Evolutionary conservation across 352 stramenopile species (phyloP), one percentile per base, ranked within the genome.

Genomic region (Elongisporangium anandrum): DNA sequence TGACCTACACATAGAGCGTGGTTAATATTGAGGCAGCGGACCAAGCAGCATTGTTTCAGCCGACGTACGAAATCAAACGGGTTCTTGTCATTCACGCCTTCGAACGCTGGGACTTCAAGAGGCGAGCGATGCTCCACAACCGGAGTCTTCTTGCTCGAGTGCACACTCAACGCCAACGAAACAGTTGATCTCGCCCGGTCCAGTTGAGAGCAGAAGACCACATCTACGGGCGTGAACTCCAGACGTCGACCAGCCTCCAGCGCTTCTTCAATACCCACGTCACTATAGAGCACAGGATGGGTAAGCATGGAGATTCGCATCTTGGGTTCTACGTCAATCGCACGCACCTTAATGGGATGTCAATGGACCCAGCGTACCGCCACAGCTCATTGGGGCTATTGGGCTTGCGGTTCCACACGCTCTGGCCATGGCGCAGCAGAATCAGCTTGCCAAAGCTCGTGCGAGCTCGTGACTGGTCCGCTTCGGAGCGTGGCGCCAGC

Each of bases 121-220:
- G 84, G 84, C 26, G 84, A 94, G 22, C 64, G 66, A 67, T 94
- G 79, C 59, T 92, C 76, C 24, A 91, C 78, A 21, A 94, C 79
- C 0, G 84, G 84, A 10, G 84, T 94, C 68, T 90, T 91, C 63
- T 82, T 87, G 64, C 84, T 94, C 17, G 81, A 82, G 63, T 94
- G 84, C 23, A 90, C 75, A 60, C 81, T 92, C 8, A 94, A 71
- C 55, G 84, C 84, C 23, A 94, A 68, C 56, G 81, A 87, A 60
- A 94, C 73, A 21, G 85, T 94, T 19, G 81, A 78, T 38, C 82
- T 79, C 39, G 85, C 85, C 41, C 85, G 85, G 56, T 94, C 85
- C 85, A 92, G 90, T 55, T 94, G 80, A 41, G 85, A 94, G 70
- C 82, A 92, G 63, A 94, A 94, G 22, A 94, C 85, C 29, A 94